A percentile compares a stretch with the other conserved stretches of the same genome.
Evolutionary conservation across 768 basidiomycete species (phyloP).

Genomic region (Amyloporia xantha): DNA sequence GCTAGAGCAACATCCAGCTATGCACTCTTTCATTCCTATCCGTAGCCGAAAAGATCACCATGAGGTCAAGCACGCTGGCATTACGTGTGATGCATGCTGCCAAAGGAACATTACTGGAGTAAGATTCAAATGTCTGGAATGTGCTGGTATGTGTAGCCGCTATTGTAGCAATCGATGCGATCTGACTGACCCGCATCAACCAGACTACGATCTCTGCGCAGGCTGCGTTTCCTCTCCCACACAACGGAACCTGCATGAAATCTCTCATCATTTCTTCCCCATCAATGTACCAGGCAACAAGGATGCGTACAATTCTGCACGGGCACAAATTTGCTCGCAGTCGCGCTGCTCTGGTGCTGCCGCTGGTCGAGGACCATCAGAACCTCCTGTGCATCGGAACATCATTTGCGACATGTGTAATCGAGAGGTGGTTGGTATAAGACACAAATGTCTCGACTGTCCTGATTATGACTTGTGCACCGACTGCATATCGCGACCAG

Average conservation of each 20-base stretch:
- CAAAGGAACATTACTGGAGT: constrained; percentile 47
- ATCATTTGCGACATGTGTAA: constrained; percentile 66
- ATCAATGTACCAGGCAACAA: constrained; percentile 8
- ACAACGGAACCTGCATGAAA: constrained; percentile 9
- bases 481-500: constrained; percentile 11
- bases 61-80: constrained; percentile 35
- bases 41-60: constrained; percentile 1
- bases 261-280: constrained; percentile 18
- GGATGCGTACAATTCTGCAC: constrained; percentile 8
- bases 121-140: constrained; percentile 76
- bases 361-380: no score
- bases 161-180: no score
- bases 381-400: constrained; percentile 35
- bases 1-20: constrained; percentile 7
- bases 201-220: constrained; percentile 19
- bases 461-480: constrained; percentile 28
- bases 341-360: no score
- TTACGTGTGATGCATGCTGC: constrained; percentile 61
- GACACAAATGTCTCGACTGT: constrained; percentile 81
- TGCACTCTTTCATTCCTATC: constrained; percentile 16
- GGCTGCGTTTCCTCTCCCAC: constrained; percentile 9
- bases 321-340: no score
- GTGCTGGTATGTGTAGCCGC: constrained; percentile 37
- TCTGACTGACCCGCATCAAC: no score
- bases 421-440: constrained; percentile 48